Percentiles rank a stretch among this genome's conserved stretches.
Evolutionary conservation across 1,284 basidiomycete genomes (phyloP).

Genomic region (Rhizoctonia solani): DNA sequence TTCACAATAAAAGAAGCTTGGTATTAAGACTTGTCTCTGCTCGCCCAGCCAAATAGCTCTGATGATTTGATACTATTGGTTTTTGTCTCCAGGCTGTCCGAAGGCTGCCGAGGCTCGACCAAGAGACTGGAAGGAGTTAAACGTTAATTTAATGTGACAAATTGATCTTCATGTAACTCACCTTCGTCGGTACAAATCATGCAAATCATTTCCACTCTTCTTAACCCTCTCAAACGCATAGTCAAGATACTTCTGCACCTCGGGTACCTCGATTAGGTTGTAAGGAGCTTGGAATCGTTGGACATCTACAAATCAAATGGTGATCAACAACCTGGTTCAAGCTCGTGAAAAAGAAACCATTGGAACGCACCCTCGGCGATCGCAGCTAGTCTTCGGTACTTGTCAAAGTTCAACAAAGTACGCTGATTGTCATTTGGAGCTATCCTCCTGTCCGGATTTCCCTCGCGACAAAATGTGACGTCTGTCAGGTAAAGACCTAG

Average conservation of each 20-base stretch:
- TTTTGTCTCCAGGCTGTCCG: constrained; percentile 59
- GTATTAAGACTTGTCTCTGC: constrained; percentile 22
- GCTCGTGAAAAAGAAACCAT: too few relatives aligned
- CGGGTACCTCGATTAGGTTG: constrained; percentile 78
- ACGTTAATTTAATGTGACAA: too few relatives aligned
- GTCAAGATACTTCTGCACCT: constrained; percentile 79
- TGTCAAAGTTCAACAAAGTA: constrained; percentile 93
- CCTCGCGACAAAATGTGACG: constrained; percentile 94
- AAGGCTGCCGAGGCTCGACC: constrained; percentile 76
- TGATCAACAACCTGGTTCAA: too few relatives aligned
- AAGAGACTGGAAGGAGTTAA: constrained; percentile 57
- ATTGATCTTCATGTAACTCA: too few relatives aligned
- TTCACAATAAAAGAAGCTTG: neutral
- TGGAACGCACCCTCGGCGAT: constrained; percentile 81
- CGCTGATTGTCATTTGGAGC: constrained; percentile 76
- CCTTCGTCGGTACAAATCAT: constrained; percentile 82
- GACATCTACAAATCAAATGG: constrained; percentile 72
- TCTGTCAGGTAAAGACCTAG: constrained; percentile 85
- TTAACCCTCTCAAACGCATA: constrained; percentile 71
- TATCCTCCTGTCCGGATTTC: constrained; percentile 85
- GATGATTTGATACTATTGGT: constrained; percentile 61
- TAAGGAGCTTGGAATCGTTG: constrained; percentile 91
- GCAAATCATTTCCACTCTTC: constrained; percentile 64
- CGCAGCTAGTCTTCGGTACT: constrained; percentile 86
- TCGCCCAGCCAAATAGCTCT: constrained; percentile 74